Conservation (phyloP, 768 basidiomycete genomes). For the Pholiota microspora region DNA sequence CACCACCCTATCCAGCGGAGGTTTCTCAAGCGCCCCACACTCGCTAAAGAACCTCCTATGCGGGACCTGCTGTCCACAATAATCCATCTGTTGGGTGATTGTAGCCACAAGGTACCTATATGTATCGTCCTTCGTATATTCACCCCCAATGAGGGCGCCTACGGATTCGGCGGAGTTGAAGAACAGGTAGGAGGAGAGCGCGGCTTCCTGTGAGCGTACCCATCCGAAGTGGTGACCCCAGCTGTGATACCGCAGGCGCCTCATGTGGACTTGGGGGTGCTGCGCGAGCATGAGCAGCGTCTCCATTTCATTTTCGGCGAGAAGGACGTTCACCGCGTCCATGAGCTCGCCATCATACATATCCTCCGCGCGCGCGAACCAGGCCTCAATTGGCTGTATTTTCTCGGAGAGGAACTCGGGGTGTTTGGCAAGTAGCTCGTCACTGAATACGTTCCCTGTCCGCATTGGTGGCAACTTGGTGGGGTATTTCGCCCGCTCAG, state of each 20-base stretch:
- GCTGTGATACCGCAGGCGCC: slow-evolving; percentile 19
- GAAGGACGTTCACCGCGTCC: slow-evolving; percentile 33
- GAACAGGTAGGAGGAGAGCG: slow-evolving; percentile 32
- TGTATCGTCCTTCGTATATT: slow-evolving; percentile 21
- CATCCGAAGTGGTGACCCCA: slow-evolving; percentile 35
- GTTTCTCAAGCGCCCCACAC: background rate
- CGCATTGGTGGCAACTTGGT: slow-evolving; percentile 10
- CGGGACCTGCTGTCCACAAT: slow-evolving; percentile 29
- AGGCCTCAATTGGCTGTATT: slow-evolving; percentile 31
- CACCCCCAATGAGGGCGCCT: slow-evolving; percentile 23
- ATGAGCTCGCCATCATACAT: slow-evolving; percentile 26
- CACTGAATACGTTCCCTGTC: slow-evolving; percentile 27
- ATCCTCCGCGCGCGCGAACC: slow-evolving; percentile 27
- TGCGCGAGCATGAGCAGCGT: slow-evolving; percentile 34
- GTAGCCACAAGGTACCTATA: slow-evolving; percentile 20
- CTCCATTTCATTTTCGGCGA: slow-evolving; percentile 30
- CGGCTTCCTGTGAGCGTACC: slow-evolving; percentile 26
- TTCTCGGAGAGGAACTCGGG: slow-evolving; percentile 26
- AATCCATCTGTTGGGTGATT: slow-evolving; percentile 22
- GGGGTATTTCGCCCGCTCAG: slow-evolving; percentile 35
- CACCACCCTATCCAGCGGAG: background rate
- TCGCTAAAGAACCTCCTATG: slow-evolving; percentile 26
- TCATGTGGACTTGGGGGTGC: slow-evolving; percentile 31
- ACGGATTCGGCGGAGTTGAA: slow-evolving; percentile 34
- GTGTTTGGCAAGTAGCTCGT: slow-evolving; percentile 26